Base-by-base conservation (phyloP, 768 basidiomycete genomes). In the Phaeolepiota aurea region DNA sequence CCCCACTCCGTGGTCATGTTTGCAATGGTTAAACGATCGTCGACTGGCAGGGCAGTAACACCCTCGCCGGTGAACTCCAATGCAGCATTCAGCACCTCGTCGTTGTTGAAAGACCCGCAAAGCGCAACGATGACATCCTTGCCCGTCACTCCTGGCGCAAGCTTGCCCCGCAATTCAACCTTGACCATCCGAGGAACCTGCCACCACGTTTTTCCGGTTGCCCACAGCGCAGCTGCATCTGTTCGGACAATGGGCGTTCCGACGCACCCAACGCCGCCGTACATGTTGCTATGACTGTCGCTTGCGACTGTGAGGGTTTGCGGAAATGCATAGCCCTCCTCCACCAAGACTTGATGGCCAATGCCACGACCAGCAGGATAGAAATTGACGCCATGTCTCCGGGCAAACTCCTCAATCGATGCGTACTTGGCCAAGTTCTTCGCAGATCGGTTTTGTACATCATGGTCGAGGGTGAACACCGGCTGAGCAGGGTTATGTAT, bases 1-100 rank as follows among this genome's bases (percentile, higher is more conserved):
- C 96, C 96, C 96, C 96, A 99, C 61, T 99, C 96, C 20, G 96
- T 98, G 3, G 96, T 98, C 96, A 98, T 99, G 61, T 99, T 98
- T n/a, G 92, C 71, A 49, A 98, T 98, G 0, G 94, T 93, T 34
- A 99, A 71, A 31, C 96, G 78, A 51, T 98, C 93, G 54, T 99
- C 94, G 41, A 99, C 75, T 3, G 77, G 63, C 37, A 99, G 68
- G 13, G 77, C 71, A 13, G 74, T 55, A 7, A 97, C 72, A 18
- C 96, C 96, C 22, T 87, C 82, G 9, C 96, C 96, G 0, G 82
- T 80, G 58, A 99, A 99, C 59, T 99, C 96, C 58, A 99, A 82
- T 1, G 93, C 96, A 19, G 87, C 86, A 53, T 99, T 99, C 35
- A 99, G 72, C 2, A 98, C 96, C 58, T 98, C 90, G 57, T 98